Conservation (phyloP, 192 early-diverging fungal genomes). For the Entomortierella chlamydospora region DNA sequence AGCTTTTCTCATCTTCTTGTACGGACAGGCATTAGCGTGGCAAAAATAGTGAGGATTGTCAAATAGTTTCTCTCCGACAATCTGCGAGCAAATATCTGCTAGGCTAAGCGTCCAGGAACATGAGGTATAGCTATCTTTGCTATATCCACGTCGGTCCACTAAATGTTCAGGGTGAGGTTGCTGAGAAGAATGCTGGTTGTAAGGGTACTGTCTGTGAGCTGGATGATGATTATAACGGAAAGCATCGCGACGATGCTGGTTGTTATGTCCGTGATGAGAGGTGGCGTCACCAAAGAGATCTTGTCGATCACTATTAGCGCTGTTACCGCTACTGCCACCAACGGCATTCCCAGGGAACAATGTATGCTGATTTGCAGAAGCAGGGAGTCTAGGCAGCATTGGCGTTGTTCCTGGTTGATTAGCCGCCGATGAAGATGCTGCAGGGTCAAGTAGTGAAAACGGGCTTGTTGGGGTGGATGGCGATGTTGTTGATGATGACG, state of each 20-base stretch:
- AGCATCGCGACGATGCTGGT: not conserved
- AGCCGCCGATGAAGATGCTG: not conserved
- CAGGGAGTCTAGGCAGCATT: not conserved
- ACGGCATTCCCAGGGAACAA: not conserved
- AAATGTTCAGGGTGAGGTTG: slow-evolving; percentile 24
- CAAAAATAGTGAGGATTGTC: slow-evolving; percentile 45
- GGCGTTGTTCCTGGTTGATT: not conserved
- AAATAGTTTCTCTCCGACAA: slow-evolving; percentile 27
- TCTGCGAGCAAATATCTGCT: slow-evolving; percentile 42
- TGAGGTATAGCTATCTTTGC: slow-evolving; percentile 44
- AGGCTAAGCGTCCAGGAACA: slow-evolving; percentile 48
- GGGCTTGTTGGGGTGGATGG: not conserved
- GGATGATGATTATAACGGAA: not conserved
- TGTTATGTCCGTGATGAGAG: not conserved
- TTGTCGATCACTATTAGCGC: not conserved
- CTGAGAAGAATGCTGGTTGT: not conserved
- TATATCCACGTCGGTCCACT: slow-evolving; percentile 27
- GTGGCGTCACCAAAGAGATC: not conserved
- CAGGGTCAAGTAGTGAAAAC: not conserved
- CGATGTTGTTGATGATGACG: not conserved
- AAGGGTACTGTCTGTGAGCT: no score
- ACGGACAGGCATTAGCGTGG: slow-evolving; percentile 4
- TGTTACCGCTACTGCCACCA: no score
- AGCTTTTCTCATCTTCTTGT: slow-evolving; percentile 8
- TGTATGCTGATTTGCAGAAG: not conserved